Conservation (phyloP, 2,329 filamentous ascomycete genomes). For the Ophiostoma triangulosporum region DNA sequence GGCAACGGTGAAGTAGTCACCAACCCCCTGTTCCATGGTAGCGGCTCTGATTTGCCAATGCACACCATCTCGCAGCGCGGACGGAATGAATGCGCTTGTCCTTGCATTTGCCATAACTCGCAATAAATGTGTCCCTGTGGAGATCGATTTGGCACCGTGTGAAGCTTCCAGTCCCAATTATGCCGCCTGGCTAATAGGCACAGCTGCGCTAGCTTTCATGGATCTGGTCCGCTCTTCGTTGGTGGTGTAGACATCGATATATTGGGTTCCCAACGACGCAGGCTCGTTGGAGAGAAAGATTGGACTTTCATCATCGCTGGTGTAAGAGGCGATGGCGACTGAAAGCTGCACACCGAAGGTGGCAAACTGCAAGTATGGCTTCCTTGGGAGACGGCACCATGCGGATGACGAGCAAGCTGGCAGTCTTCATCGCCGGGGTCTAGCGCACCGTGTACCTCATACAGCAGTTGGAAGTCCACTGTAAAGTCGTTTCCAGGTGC, state of each 20-base stretch:
- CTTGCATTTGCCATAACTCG: neutral
- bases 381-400: neutral
- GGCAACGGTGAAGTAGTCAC: neutral
- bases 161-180: neutral
- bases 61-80: neutral
- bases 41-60: neutral
- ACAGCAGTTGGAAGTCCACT: neutral
- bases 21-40: neutral
- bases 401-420: neutral
- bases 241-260: neutral
- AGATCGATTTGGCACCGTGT: neutral
- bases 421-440: neutral
- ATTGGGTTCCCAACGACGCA: neutral
- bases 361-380: neutral
- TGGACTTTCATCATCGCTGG: neutral
- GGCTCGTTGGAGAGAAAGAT: neutral
- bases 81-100: neutral
- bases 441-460: neutral
- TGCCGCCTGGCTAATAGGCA: neutral
- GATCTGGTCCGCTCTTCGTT: neutral
- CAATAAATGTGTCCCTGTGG: neutral
- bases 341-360: neutral
- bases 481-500: neutral
- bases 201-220: neutral
- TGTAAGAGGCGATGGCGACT: neutral